These are phyloP conservation scores for Diaporthe sp. DNA, from an alignment of 2,329 filamentous ascomycete genomes.

Conservation along the genomic window DNA sequence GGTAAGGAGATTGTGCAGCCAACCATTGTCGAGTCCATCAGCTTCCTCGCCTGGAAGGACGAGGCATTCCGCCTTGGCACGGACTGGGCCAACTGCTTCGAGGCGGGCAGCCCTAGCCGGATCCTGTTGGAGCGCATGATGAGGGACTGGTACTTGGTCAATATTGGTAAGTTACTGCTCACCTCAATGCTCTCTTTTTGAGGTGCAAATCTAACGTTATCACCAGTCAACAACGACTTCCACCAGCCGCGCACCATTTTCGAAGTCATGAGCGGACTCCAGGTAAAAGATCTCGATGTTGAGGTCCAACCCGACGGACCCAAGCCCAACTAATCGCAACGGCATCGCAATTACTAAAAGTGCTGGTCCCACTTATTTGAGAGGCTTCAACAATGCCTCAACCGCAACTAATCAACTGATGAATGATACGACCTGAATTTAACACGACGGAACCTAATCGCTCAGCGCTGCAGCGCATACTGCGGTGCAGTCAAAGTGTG, in stretches of 20 bases:
- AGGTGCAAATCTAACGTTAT: neutral
- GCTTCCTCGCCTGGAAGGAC: conserved; percentile 98
- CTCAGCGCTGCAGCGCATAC: conserved; percentile 29
- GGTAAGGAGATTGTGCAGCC: conserved; percentile 99
- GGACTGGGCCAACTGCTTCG: conserved; percentile 95
- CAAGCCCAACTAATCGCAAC: conserved; percentile 24
- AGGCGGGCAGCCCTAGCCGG: conserved; percentile 80
- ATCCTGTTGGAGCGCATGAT: conserved; percentile 85
- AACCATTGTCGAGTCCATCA: conserved; percentile 98
- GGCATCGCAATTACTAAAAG: neutral
- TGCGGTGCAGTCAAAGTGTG: conserved; percentile 35
- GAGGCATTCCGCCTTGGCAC: conserved; percentile 93
- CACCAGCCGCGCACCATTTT: conserved; percentile 86
- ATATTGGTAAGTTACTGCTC: conserved; percentile 78
- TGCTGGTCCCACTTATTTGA: neutral
- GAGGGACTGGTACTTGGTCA: conserved; percentile 92
- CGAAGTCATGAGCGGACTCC: conserved; percentile 83
- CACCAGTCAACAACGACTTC: conserved; percentile 95
- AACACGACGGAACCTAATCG: conserved; percentile 39
- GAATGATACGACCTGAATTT: conserved; percentile 44
- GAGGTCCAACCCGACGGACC: conserved; percentile 46
- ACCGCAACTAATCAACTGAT: conserved; percentile 37
- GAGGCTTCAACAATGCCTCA: conserved; percentile 38
- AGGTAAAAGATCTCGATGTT: conserved; percentile 73
- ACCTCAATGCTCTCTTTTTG: no score